Conservation (phyloP, 345 rosid species). For the Laguncularia racemosa region DNA sequence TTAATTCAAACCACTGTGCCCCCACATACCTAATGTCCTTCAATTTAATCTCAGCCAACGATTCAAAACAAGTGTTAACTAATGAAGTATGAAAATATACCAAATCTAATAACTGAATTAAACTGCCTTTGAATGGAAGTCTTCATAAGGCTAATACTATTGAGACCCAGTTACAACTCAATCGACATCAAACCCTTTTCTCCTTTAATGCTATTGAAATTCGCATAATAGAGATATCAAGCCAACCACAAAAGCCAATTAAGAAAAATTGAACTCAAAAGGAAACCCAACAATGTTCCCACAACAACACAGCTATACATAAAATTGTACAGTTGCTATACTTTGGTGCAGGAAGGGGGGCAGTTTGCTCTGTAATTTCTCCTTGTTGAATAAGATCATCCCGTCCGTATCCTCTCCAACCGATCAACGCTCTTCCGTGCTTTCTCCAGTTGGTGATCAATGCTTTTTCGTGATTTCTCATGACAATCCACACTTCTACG, state of each 20-base stretch:
- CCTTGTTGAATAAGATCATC: slow-evolving; percentile 9
- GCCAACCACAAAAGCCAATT: slow-evolving; percentile 20
- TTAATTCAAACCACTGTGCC: no score
- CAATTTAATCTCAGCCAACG: no score
- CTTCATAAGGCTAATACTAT: no score
- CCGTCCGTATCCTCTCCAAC: slow-evolving; percentile 59
- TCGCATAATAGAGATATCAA: slow-evolving; percentile 11
- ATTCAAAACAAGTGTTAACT: no score
- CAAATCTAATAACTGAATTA: no score
- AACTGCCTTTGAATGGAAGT: no score
- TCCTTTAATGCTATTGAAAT: slow-evolving; percentile 15
- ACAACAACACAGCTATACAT: slow-evolving; percentile 13
- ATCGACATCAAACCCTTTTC: slow-evolving; percentile 15
- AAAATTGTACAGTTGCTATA: background rate
- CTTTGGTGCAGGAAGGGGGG: no score
- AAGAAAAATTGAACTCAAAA: slow-evolving; percentile 10
- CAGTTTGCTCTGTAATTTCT: background rate
- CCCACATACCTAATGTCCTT: no score
- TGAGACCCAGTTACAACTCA: no score
- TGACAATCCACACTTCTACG: slow-evolving; percentile 89
- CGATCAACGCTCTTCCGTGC: slow-evolving; percentile 87
- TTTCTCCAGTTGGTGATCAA: slow-evolving; percentile 67
- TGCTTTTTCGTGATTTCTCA: slow-evolving; percentile 70
- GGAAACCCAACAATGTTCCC: slow-evolving; percentile 13
- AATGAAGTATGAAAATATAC: no score